These are phyloP conservation scores for Paraphaeosphaeria minitans DNA, from an alignment of 2,329 filamentous ascomycete species.

Conservation along the genomic window DNA sequence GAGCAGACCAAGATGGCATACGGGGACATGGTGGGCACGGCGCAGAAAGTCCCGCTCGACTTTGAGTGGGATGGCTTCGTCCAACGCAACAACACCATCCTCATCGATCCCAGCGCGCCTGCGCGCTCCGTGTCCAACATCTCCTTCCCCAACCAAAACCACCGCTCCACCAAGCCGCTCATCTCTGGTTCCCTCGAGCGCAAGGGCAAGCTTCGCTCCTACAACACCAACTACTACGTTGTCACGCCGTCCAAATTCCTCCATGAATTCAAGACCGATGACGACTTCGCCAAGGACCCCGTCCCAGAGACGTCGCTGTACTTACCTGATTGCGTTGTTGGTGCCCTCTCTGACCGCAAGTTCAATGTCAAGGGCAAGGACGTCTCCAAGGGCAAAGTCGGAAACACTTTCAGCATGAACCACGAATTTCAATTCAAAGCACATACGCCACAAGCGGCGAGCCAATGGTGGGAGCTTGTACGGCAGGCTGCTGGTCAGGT, in stretches of 20 bases:
- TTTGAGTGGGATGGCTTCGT: constrained; percentile 93
- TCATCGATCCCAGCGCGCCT: constrained; percentile 78
- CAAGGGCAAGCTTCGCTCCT: constrained; percentile 85
- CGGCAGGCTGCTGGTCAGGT: constrained; percentile 61
- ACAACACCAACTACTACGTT: constrained; percentile 84
- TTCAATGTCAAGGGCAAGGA: constrained; percentile 98
- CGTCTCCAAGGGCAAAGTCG: constrained; percentile 74
- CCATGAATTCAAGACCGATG: constrained; percentile 95
- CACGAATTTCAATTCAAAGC: constrained; percentile 89
- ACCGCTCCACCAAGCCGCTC: constrained; percentile 76
- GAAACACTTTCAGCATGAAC: constrained; percentile 77
- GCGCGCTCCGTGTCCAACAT: constrained; percentile 76
- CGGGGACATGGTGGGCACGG: constrained; percentile 76
- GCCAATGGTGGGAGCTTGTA: constrained; percentile 84
- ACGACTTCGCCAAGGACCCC: constrained; percentile 73
- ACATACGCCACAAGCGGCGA: constrained; percentile 76
- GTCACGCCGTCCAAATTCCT: constrained; percentile 86
- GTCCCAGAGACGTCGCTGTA: constrained; percentile 87
- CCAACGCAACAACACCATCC: constrained; percentile 68
- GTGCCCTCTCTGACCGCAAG: constrained; percentile 74
- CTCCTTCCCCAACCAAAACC: constrained; percentile 86
- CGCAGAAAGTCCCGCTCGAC: constrained; percentile 78
- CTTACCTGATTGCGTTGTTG: constrained; percentile 85
- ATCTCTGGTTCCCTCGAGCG: constrained; percentile 89
- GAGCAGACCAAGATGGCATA: constrained; percentile 84